Evolutionary conservation across 345 rosid species (phyloP).

Genomic region (Populus alba): DNA sequence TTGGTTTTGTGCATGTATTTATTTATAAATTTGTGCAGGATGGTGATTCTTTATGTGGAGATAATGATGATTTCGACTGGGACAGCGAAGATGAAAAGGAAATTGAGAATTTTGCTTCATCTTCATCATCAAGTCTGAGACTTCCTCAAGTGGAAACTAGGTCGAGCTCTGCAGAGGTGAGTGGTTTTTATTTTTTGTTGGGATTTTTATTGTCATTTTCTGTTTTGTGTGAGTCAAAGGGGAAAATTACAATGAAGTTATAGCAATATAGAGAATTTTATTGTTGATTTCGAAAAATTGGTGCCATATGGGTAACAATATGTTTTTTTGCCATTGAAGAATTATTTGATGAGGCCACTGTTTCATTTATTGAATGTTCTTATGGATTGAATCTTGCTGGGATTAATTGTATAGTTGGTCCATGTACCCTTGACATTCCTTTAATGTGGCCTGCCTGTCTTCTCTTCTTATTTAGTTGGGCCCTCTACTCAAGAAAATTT

Average conservation of each 20-base stretch:
- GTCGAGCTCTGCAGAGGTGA: constrained; percentile 18
- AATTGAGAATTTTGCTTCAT: constrained; percentile 33
- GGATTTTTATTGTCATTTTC: not conserved
- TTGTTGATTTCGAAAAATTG: not conserved
- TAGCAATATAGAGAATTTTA: not conserved
- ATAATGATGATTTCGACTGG: constrained; percentile 47
- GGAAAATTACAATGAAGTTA: not conserved
- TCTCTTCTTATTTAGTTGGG: not conserved
- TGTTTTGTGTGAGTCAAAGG: not conserved
- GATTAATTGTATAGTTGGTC: not conserved
- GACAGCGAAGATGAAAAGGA: constrained; percentile 67
- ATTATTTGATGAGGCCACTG: not conserved
- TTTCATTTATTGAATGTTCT: not conserved
- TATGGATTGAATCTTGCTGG: not conserved
- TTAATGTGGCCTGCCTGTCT: not conserved
- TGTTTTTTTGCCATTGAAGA: not conserved
- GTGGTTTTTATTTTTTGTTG: not conserved
- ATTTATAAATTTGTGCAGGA: constrained; percentile 25
- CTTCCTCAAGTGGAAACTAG: constrained; percentile 26
- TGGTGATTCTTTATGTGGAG: constrained; percentile 33
- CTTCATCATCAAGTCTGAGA: constrained; percentile 27
- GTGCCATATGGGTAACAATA: not conserved
- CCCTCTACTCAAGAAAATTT: no score
- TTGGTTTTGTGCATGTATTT: not conserved
- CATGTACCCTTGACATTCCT: no score